Base-by-base conservation (phyloP, 495 filamentous ascomycete species). In the Geoglossum glabrum region DNA sequence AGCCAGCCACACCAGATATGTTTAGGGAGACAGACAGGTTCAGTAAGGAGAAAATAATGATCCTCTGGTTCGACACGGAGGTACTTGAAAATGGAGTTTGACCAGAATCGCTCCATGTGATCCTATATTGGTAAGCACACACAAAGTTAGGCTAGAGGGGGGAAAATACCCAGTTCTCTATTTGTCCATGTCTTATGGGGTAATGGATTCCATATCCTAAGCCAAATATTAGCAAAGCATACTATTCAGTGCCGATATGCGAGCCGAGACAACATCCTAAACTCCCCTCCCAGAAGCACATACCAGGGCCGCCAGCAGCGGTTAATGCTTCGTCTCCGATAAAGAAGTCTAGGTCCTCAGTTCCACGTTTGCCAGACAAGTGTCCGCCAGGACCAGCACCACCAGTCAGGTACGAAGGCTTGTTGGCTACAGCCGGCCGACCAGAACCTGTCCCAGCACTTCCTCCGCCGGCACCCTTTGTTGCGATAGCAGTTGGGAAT, bases 1-100 rank as follows among this genome's bases (percentile, higher is more conserved):
- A 19, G 15, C 17, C 5, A 27, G 10, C 55, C 17, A 23, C 15
- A 60, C 13, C 3, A 3, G 45, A 49, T 38, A 45, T 3, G n/a
- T 17, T 21, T 3, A 4, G 40, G 31, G 28, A 34, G 55, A 61
- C 81, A 70, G 77, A 95, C 90, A 52, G 92, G 92, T 67, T 98
- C 92, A 54, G 92, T 98, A 57, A 98, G 83, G 47, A 98, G 80
- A 71, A 98, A 98, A 72, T 95, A 84, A 67, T 98, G 92, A 66
- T 98, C 92, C 73, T 98, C 92, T 27, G 92, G 92, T 70, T 98
- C 92, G 58, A 98, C 92, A 57, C 92, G 81, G 38, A 98, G 79
- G 68, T 98, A 98, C 69, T 97, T 97, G 77, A 98, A 98, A 71
- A 98, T 98, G 27, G 93, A 97, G 72, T 95, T 96, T 51, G 93